Conservation (phyloP, 805 yeast genomes). For the Zygoascus tannicola region DNA sequence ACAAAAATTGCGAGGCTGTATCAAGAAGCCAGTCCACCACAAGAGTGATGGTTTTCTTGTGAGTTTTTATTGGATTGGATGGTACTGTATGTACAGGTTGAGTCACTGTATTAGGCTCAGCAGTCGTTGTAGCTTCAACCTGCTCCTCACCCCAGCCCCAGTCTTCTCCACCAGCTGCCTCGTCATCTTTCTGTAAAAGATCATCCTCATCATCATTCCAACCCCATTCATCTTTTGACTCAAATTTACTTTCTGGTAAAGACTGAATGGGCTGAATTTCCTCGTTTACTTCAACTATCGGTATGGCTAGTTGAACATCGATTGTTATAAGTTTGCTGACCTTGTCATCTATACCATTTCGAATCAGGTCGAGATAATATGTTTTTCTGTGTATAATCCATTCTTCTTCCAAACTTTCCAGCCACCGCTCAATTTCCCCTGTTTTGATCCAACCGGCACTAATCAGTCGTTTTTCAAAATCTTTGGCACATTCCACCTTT, state of each 20-base stretch:
- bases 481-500: slow-evolving; percentile 9
- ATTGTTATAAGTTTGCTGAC: not conserved
- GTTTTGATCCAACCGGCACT: slow-evolving; percentile 12
- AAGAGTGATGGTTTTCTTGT: slow-evolving; percentile 4
- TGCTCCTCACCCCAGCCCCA: slow-evolving; percentile 18
- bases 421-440: slow-evolving; percentile 16
- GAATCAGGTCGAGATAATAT: slow-evolving; percentile 11
- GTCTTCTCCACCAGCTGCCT: slow-evolving; percentile 10
- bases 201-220: slow-evolving; percentile 16
- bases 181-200: slow-evolving; percentile 8
- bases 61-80: not conserved
- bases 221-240: slow-evolving; percentile 13
- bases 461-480: slow-evolving; percentile 13
- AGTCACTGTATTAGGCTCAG: no score
- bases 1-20: slow-evolving; percentile 5
- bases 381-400: slow-evolving; percentile 16
- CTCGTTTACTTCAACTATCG: not conserved
- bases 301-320: not conserved
- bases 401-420: slow-evolving; percentile 12
- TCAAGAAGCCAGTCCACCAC: slow-evolving; percentile 6
- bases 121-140: not conserved
- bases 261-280: not conserved
- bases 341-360: slow-evolving; percentile 7
- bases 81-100: not conserved
- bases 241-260: not conserved